A percentile compares a stretch with the other conserved stretches of the same genome.
These are phyloP conservation scores for Byssochlamys sp. DNA, from an alignment of 2,329 filamentous ascomycete species.

Conservation along the genomic window DNA sequence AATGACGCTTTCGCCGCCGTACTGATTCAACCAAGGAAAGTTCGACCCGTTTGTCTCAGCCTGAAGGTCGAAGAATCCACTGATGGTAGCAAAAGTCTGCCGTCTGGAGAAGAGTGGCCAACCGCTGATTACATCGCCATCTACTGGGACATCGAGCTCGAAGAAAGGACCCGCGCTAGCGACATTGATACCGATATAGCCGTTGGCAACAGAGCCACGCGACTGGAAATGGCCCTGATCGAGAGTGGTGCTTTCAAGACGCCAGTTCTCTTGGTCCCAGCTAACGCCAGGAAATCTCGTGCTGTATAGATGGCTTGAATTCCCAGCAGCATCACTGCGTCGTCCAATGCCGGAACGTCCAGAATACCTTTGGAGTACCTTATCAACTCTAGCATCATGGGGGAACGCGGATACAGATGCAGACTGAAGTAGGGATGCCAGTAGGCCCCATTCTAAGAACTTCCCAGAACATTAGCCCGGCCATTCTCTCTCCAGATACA, in stretches of 20 bases:
- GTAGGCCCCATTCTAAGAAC: background rate
- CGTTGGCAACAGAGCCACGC: slow-evolving; percentile 52
- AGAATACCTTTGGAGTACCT: slow-evolving; percentile 12
- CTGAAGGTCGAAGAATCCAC: slow-evolving; percentile 57
- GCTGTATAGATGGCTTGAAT: slow-evolving; percentile 29
- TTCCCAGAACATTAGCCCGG: background rate
- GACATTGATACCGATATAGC: slow-evolving; percentile 56
- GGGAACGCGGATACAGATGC: slow-evolving; percentile 1
- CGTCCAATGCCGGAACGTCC: slow-evolving; percentile 2
- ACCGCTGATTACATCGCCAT: slow-evolving; percentile 49
- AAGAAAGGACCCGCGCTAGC: slow-evolving; percentile 57
- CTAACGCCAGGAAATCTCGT: slow-evolving; percentile 45
- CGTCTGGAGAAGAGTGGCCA: slow-evolving; percentile 58
- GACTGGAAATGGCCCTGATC: slow-evolving; percentile 53
- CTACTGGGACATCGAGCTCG: slow-evolving; percentile 44
- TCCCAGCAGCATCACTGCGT: slow-evolving; percentile 3
- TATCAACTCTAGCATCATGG: slow-evolving; percentile 11
- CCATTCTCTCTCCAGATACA: background rate
- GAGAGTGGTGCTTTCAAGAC: slow-evolving; percentile 43
- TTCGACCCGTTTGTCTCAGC: slow-evolving; percentile 51
- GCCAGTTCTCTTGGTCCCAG: slow-evolving; percentile 53
- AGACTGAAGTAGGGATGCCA: background rate
- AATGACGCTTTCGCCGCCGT: slow-evolving; percentile 62
- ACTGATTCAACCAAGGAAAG: slow-evolving; percentile 59
- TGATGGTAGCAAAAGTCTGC: slow-evolving; percentile 58